Percentiles rank a stretch among this genome's conserved stretches.
Conservation (phyloP, 1,284 basidiomycete species). For the Sanghuangporus weigelae region DNA sequence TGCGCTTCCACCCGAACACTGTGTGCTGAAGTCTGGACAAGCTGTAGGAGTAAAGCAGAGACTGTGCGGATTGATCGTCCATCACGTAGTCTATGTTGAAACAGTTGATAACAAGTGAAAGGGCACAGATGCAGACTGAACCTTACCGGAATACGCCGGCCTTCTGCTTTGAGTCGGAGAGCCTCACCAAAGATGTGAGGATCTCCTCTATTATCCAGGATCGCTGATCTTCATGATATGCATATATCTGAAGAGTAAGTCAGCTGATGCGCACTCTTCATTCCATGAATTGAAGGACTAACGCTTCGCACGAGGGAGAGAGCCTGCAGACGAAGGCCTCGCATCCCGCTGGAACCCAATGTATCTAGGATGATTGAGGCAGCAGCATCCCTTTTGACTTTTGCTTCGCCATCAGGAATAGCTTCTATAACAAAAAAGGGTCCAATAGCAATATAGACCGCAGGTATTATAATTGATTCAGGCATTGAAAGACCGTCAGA, state of each 20-base stretch:
- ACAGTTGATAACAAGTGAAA: background rate
- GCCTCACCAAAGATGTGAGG: constrained; percentile 79
- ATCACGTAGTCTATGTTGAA: constrained; percentile 56
- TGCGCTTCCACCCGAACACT: constrained; percentile 64
- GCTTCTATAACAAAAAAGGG: constrained; percentile 86
- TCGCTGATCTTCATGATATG: constrained; percentile 83
- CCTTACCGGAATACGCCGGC: constrained; percentile 77
- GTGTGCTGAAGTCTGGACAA: constrained; percentile 91
- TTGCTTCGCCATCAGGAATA: constrained; percentile 40
- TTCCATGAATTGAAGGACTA: constrained; percentile 29
- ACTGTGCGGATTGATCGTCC: constrained; percentile 87
- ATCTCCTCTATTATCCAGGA: constrained; percentile 98
- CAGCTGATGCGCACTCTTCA: constrained; percentile 2
- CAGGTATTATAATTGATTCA: constrained; percentile 83
- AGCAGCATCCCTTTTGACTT: constrained; percentile 48
- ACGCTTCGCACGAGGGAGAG: constrained; percentile 81
- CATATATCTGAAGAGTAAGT: constrained; percentile 64
- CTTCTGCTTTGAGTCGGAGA: constrained; percentile 85
- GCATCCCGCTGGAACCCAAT: constrained; percentile 71
- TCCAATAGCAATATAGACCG: constrained; percentile 87
- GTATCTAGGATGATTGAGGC: constrained; percentile 45
- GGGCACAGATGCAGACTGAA: background rate
- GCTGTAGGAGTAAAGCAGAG: constrained; percentile 86
- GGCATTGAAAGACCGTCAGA: constrained; percentile 71
- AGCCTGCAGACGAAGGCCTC: constrained; percentile 76